Evolutionary conservation across 2,329 filamentous ascomycete genomes (phyloP).

Genomic region (Botrytis elliptica): DNA sequence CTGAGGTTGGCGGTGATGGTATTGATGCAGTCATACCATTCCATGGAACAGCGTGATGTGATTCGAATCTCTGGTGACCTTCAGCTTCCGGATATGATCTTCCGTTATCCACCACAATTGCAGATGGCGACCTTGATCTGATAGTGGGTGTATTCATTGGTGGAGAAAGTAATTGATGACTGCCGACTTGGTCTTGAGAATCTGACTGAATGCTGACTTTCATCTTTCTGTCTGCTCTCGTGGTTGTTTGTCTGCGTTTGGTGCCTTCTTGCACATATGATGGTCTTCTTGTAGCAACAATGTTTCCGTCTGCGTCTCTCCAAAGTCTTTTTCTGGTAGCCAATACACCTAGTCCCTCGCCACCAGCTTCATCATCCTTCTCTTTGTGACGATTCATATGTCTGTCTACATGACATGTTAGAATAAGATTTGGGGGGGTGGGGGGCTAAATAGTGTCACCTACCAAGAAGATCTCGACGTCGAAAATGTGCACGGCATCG

Average conservation of each 20-base stretch:
- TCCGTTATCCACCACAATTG: conserved; percentile 31
- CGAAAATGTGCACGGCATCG: conserved; percentile 57
- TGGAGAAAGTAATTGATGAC: conserved; percentile 20
- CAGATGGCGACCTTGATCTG: conserved; percentile 29
- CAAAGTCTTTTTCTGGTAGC: conserved; percentile 51
- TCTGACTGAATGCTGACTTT: conserved; percentile 14
- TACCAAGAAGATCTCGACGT: conserved; percentile 54
- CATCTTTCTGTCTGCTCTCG: conserved; percentile 26
- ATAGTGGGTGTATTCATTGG: conserved; percentile 30
- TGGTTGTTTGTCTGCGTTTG: conserved; percentile 31
- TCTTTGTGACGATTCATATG: conserved; percentile 50
- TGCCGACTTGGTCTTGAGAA: conserved; percentile 11
- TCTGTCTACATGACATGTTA: conserved; percentile 43
- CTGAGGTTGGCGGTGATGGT: conserved; percentile 35
- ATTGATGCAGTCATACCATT: conserved; percentile 29
- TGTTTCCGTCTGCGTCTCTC: conserved; percentile 48
- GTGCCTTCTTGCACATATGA: conserved; percentile 36
- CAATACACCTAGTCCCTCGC: conserved; percentile 46
- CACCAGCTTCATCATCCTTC: conserved; percentile 51
- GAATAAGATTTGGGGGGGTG: background rate
- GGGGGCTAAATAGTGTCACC: conserved; percentile 27
- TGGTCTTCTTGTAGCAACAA: conserved; percentile 45
- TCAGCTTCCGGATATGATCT: conserved; percentile 13
- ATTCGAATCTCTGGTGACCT: conserved; percentile 21
- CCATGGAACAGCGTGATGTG: conserved; percentile 27